Base-by-base conservation (phyloP, 2,329 filamentous ascomycete species). In the Apiospora aurea region DNA sequence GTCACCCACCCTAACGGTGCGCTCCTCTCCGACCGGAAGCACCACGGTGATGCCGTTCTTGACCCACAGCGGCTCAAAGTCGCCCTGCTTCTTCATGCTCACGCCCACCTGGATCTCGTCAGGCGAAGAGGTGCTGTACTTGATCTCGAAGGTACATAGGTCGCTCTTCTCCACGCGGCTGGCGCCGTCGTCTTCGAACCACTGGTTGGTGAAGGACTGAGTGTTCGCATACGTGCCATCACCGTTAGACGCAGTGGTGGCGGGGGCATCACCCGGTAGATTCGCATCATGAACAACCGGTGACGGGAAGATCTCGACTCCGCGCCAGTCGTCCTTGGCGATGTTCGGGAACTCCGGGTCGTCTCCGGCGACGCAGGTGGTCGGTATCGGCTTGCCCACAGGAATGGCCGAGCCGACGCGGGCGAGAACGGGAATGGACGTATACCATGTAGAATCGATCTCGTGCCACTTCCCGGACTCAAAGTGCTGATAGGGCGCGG, bases 401-500 rank as follows among this genome's bases (percentile, higher is more conserved):
- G 84, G 77, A 71, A 87, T 75, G 53, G 82, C 79, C 11, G 82
- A 77, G 11, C 83, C 82, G 44, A 84, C 76, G 75, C 82, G 81
- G 68, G 81, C 80, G 46, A 83, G 77, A 11, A 85, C 77, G 0
- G 83, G 80, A 64, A 85, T 83, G 18, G 83, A 81, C 1, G 79
- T 81, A 67, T 85, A 80, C 84, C 83, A 86, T 57, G 84, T 81
- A 0, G 82, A 82, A 24, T 82, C 81, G 4, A 85, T 75, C 0
- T 79, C 79, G 44, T 79, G 80, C 83, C 84, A 86, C 70, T 80
- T 78, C 0, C 84, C 84, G 0, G 83, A 79, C 29, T 82, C 77
- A 6, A 91, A 81, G 73, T 90, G 86, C 70, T 90, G 85, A 74
- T 90, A 89, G 0, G 91, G 89, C 0, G 85, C 83, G 69, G 91